phyloP scores from a whole-genome alignment of 2,329 filamentous ascomycete genomes.

The Rachicladosporium sp. region DNA sequence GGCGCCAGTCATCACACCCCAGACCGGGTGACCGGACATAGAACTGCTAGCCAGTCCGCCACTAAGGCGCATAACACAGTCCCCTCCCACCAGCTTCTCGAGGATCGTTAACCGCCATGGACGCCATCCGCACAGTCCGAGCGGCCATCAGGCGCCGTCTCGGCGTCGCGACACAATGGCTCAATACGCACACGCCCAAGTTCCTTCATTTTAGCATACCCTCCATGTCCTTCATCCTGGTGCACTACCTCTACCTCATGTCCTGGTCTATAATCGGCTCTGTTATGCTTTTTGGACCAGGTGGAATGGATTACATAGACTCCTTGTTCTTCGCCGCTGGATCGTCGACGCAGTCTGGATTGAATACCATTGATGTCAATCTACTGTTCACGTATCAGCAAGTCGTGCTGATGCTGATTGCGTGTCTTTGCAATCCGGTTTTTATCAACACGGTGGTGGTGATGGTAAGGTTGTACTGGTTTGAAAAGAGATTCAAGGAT shows the following conservation, averaged over 20 bases:
- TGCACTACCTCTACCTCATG: constrained; percentile 77
- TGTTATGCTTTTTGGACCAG: constrained; percentile 58
- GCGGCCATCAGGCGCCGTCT: too few relatives aligned
- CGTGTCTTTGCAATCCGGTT: constrained; percentile 70
- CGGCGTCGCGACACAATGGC: constrained; percentile 4
- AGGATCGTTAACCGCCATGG: too few relatives aligned
- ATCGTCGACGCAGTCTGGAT: constrained; percentile 77
- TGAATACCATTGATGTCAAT: constrained; percentile 60
- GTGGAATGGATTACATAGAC: constrained; percentile 65
- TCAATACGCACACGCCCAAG: constrained; percentile 9
- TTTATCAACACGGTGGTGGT: constrained; percentile 78
- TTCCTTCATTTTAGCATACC: constrained; percentile 31
- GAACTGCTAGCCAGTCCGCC: too few relatives aligned
- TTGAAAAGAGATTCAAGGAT: constrained; percentile 87
- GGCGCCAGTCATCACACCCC: too few relatives aligned
- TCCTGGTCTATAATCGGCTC: constrained; percentile 61
- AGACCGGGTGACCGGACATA: too few relatives aligned
- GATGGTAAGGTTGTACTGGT: constrained; percentile 91
- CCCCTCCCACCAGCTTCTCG: too few relatives aligned
- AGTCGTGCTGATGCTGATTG: constrained; percentile 55
- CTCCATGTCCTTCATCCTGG: constrained; percentile 69
- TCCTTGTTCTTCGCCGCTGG: constrained; percentile 80
- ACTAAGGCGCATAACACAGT: too few relatives aligned
- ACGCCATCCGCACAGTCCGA: too few relatives aligned
- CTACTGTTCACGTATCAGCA: constrained; percentile 37